Evolutionary conservation across 108 stramenopile genomes (phyloP), one percentile per base, ranked within the genome.

Genomic region (Nitzschia palea): DNA sequence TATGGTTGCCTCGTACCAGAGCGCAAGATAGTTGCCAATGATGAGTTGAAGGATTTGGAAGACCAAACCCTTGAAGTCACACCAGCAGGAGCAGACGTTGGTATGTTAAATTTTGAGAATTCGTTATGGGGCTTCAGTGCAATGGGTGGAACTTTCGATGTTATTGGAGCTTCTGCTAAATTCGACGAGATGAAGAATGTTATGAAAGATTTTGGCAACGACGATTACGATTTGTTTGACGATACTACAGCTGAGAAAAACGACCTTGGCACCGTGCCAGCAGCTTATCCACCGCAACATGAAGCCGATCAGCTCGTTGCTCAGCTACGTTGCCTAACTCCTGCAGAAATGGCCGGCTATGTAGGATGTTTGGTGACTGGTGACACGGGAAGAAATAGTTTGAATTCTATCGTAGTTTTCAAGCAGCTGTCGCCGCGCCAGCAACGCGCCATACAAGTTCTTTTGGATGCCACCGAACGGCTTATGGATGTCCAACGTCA

Each of bases 41-140:
- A 67, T 15, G 53, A 31, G 31, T 35, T 36, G 20, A 50, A 44
- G n/a, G 55, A 75, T 42, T 31, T 71, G 60, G 80, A 80, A 12
- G 52, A 69, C 20, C 56, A 77, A 43, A 68, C 20, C 9, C 88
- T 81, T 55, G 18, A 34, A 50, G 68, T 89, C 1, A 85, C 86
- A 37, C 68, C 80, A 32, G 91, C 85, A 28, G 91, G 91, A 12
- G 68, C 51, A 4, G 84, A 88, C 62, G 77, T 93, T 37, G 88
- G 91, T 4, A 86, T 86, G 79, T 70, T 93, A 34, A 82, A 84
- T n/a, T 76, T 89, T 57, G 87, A 93, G 31, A 93, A 93, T 65
- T 78, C 83, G 12, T 53, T 93, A 17, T 93, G 91, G 91, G 57
- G 71, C 47, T 56, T 89, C 29, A 61, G 73, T 23, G 88, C 91